phyloP scores from a whole-genome alignment of 352 stramenopile genomes.

The Phytophthora boehmeriae region DNA sequence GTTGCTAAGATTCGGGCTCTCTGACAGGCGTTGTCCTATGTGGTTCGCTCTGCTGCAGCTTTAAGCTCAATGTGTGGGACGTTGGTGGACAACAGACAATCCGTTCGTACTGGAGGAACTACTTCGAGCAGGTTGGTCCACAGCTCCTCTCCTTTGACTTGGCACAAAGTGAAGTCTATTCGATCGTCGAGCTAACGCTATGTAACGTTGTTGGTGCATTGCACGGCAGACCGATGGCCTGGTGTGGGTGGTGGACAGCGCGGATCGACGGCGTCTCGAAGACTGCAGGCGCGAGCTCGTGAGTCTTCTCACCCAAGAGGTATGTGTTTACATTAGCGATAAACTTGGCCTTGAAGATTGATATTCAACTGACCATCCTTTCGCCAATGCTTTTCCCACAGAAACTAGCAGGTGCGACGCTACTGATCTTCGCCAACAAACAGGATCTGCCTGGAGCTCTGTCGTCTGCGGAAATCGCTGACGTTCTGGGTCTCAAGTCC shows the following conservation, averaged over 20 bases:
- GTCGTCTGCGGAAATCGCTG: constrained; percentile 90
- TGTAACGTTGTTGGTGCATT: background rate
- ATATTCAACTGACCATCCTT: background rate
- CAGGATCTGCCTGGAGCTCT: constrained; percentile 96
- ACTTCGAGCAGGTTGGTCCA: constrained; percentile 93
- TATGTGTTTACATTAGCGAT: constrained; percentile 22
- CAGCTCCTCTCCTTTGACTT: background rate
- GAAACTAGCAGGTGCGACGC: constrained; percentile 97
- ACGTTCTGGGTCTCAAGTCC: constrained; percentile 84
- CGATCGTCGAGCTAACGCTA: constrained; percentile 1
- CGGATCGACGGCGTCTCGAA: constrained; percentile 93
- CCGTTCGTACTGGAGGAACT: constrained; percentile 99
- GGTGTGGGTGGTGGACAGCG: constrained; percentile 99
- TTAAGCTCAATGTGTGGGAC: constrained; percentile 99
- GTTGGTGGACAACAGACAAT: constrained; percentile 99
- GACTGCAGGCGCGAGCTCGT: constrained; percentile 93
- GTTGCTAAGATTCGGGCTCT: background rate
- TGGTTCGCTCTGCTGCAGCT: constrained; percentile 55
- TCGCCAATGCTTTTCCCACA: constrained; percentile 41
- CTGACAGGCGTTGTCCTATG: background rate
- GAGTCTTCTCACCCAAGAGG: constrained; percentile 89
- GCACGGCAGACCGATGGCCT: constrained; percentile 94
- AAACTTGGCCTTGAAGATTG: background rate
- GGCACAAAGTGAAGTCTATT: too few relatives aligned
- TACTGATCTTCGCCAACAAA: constrained; percentile 99